phyloP scores from a whole-genome alignment of 129 eudicot species.

The Chrysanthemum lavandulifolium region DNA sequence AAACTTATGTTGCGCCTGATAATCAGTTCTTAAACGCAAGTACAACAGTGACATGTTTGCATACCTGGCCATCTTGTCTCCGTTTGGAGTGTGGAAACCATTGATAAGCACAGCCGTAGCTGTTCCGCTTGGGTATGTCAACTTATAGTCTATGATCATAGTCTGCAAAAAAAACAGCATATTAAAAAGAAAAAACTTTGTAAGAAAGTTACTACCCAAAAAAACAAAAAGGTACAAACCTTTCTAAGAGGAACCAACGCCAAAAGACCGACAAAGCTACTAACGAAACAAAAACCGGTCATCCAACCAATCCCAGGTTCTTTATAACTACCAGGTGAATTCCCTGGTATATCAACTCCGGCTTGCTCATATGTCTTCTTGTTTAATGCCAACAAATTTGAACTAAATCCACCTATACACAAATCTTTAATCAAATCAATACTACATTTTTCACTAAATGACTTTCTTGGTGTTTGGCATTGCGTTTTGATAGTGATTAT shows the following conservation, averaged over 20 bases:
- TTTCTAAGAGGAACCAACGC: conserved; percentile 94
- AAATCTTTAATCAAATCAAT: background rate
- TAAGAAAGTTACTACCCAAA: background rate
- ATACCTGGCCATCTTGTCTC: conserved; percentile 86
- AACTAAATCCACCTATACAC: conserved; percentile 82
- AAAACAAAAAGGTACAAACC: conserved; percentile 36
- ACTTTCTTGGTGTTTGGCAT: no score
- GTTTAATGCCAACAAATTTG: conserved; percentile 67
- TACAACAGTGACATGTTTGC: background rate
- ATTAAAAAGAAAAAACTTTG: background rate
- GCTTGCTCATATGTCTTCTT: conserved; percentile 67
- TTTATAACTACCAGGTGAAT: conserved; percentile 62
- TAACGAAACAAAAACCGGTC: conserved; percentile 77
- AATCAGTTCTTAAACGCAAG: no score
- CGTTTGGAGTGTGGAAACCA: conserved; percentile 84
- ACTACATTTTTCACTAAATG: background rate
- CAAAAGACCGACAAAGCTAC: conserved; percentile 74
- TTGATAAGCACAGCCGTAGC: conserved; percentile 97
- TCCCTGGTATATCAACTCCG: conserved; percentile 73
- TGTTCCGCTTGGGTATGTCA: conserved; percentile 92
- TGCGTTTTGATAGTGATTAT: no score
- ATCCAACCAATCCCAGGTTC: conserved; percentile 86
- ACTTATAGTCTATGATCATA: conserved; percentile 76
- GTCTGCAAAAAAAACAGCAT: conserved; percentile 38
- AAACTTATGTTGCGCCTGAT: no score